phyloP scores from a whole-genome alignment of 768 basidiomycete species.

The Serendipita sp. region DNA sequence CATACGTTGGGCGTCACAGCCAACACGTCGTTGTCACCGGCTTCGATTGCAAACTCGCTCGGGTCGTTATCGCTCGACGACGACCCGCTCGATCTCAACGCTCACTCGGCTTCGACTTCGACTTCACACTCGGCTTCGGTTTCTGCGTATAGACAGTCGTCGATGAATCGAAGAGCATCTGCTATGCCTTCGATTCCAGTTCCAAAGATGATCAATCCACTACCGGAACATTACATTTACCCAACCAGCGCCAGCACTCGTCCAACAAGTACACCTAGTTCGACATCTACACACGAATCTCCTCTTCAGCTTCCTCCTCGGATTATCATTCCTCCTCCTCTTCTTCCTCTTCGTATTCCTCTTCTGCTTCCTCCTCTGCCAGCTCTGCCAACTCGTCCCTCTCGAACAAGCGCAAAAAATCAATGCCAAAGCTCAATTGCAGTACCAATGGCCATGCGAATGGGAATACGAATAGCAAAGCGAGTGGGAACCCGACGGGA shows the following conservation, averaged over 20 bases:
- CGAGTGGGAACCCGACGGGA: no score
- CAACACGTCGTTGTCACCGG: neutral
- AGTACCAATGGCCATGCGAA: no score
- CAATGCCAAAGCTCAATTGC: neutral
- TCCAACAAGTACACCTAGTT: neutral
- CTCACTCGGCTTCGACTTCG: neutral
- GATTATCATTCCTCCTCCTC: neutral
- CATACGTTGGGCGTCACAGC: no score
- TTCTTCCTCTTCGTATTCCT: no score
- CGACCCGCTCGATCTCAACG: conserved; percentile 1
- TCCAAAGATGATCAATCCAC: neutral
- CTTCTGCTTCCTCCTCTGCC: no score
- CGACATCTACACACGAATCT: neutral
- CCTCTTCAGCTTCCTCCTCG: no score
- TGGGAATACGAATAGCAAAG: no score
- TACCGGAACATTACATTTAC: neutral
- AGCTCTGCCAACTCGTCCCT: no score
- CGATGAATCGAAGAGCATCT: neutral
- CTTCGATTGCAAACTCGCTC: neutral
- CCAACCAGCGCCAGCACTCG: neutral
- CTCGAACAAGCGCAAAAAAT: no score
- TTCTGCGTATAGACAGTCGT: neutral
- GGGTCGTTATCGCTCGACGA: neutral
- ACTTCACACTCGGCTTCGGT: neutral
- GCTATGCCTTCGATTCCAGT: neutral